These are phyloP conservation scores for Zizania latifolia DNA, from an alignment of 176 grass and related monocot species.

Conservation along the genomic window DNA sequence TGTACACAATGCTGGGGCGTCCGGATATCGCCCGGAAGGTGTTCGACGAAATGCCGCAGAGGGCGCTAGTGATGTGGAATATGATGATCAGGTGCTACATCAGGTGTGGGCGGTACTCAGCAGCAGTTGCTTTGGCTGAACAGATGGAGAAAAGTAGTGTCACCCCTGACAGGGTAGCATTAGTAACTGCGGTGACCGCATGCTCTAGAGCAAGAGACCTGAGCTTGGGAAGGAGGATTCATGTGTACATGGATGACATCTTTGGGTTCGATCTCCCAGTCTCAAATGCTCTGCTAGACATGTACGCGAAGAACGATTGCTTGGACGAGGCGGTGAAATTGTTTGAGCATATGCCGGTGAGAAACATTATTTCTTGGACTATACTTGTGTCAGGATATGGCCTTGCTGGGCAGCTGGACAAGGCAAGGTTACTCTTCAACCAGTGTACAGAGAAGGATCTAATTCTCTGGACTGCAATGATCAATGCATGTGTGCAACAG, in stretches of 20 bases:
- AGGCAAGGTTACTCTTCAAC: constrained; percentile 53
- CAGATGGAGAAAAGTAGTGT: constrained; percentile 38
- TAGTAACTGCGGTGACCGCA: constrained; percentile 41
- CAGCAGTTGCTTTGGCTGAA: constrained; percentile 27
- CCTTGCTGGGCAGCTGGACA: constrained; percentile 32
- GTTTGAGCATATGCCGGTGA: constrained; percentile 40
- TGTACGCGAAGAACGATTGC: constrained; percentile 53
- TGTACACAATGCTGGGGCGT: constrained; percentile 37
- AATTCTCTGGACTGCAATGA: constrained; percentile 63
- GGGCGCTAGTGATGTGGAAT: constrained; percentile 45
- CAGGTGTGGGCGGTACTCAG: constrained; percentile 29
- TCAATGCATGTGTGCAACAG: constrained; percentile 52
- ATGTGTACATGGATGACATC: constrained; percentile 35
- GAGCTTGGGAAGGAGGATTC: constrained; percentile 55
- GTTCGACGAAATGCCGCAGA: constrained; percentile 55
- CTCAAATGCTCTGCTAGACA: constrained; percentile 57
- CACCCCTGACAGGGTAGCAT: constrained; percentile 32
- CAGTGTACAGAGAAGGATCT: constrained; percentile 51
- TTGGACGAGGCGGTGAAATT: constrained; percentile 40
- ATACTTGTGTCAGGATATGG: constrained; percentile 49
- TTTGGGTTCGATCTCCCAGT: constrained; percentile 43
- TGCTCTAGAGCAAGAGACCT: constrained; percentile 39
- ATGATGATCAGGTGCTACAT: constrained; percentile 52
- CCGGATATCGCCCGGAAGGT: constrained; percentile 19
- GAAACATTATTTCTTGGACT: constrained; percentile 63